These are phyloP conservation scores for Phytophthora megakarya DNA, from an alignment of 352 stramenopile genomes.

Conservation along the genomic window DNA sequence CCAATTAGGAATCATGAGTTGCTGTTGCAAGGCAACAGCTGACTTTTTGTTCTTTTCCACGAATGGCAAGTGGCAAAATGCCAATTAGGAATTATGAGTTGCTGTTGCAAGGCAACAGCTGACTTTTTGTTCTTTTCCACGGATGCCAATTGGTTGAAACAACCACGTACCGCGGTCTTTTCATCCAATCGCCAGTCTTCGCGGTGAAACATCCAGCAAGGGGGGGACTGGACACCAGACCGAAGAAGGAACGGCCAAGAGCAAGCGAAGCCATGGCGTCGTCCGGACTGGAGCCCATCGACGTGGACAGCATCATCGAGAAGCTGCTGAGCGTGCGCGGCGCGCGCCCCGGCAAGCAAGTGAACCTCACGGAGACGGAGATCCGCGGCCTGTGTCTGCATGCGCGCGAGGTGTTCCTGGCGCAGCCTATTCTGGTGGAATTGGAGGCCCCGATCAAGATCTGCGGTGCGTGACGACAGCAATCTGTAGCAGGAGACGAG, in stretches of 20 bases:
- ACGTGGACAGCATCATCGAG: conserved; percentile 89
- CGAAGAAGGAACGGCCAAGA: conserved; percentile 40
- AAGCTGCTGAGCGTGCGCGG: conserved; percentile 91
- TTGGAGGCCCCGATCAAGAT: conserved; percentile 99
- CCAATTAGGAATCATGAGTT: too few species aligned
- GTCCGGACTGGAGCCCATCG: conserved; percentile 74
- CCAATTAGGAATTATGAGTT: too few species aligned
- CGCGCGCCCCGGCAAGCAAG: conserved; percentile 87
- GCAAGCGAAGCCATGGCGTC: conserved; percentile 42
- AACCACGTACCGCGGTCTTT: not conserved
- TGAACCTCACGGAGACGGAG: conserved; percentile 95
- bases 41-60: too few species aligned
- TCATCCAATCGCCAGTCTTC: conserved; percentile 17
- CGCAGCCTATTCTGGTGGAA: conserved; percentile 98
- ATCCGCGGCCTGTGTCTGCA: conserved; percentile 98
- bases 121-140: conserved; percentile 10
- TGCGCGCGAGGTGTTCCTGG: conserved; percentile 97
- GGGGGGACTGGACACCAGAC: conserved; percentile 32
- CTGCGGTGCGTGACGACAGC: conserved; percentile 73
- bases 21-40: too few species aligned
- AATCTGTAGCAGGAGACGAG: not conserved
- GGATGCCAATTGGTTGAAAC: conserved; percentile 19
- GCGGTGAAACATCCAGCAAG: conserved; percentile 26
- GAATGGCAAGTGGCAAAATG: too few species aligned
- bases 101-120: conserved; percentile 13